Evolutionary conservation across 441 rosid genomes (phyloP), one percentile per base, ranked within the genome.

Genomic region (Erodium texanum): DNA sequence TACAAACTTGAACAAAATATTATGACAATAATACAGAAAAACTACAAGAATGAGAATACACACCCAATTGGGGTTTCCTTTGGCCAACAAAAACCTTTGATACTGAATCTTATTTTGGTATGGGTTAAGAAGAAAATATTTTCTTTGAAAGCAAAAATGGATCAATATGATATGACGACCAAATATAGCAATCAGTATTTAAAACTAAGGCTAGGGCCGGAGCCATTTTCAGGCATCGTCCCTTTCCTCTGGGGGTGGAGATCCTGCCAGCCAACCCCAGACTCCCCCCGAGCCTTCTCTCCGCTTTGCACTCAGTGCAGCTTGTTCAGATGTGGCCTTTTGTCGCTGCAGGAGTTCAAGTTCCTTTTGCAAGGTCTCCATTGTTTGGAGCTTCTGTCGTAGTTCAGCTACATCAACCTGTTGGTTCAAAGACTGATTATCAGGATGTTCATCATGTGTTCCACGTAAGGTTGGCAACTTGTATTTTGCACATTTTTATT

Each of bases 191-290:
- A 68, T 72, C 36, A 41, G 63, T 63, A 29, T 22, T 66, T 66
- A 7, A 16, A 16, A 20, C n/a, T 15, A 50, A 68, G 34, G 34
- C 63, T 52, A 38, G 64, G n/a, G n/a, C n/a, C n/a, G n/a, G 15
- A 43, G 48, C 41, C 0, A 68, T 65, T 66, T 70, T 82, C 74
- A 85, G 66, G 66, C 81, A 54, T 80, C 80, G 0, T 84, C 85
- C 20, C 65, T 83, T 15, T 75, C 77, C 66, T 77, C 76, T 69
- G 71, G 48, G 1, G 80, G 81, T 61, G 99, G 87, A 68, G 82
- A 58, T 71, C 99, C 98, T 0, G 97, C 92, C 38, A 95, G 88
- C 99, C 99, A 95, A 66, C 97, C 90, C 99, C 99, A 95, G 70
- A 90, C 83, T 3, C 98, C 91, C 52, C 96, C 85, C 0, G 99